Percentiles rank a stretch among this genome's conserved stretches.
Conservation (phyloP, 345 rosid genomes). For the Draba incana region DNA sequence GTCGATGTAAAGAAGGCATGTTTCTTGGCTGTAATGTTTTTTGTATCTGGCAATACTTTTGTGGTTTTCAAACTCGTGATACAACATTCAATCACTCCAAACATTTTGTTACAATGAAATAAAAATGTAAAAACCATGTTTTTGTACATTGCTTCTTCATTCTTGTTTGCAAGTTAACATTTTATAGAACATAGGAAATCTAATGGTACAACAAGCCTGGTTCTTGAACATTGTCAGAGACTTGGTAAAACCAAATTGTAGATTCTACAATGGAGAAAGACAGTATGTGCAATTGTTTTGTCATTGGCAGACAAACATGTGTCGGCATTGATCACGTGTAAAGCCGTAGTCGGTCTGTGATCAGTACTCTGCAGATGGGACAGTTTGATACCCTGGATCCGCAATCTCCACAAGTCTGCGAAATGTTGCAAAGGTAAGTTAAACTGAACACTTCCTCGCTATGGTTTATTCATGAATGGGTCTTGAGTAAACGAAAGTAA, state of each 20-base stretch:
- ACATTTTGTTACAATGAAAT: constrained; percentile 28
- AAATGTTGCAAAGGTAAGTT: neutral
- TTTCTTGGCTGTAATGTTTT: constrained; percentile 13
- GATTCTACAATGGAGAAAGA: constrained; percentile 15
- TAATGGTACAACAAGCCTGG: constrained; percentile 10
- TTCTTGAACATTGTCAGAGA: constrained; percentile 15
- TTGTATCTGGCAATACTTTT: constrained; percentile 12
- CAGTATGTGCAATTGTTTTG: constrained; percentile 22
- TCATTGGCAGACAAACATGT: neutral
- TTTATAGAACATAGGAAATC: constrained; percentile 10
- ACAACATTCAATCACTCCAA: constrained; percentile 22
- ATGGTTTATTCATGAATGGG: neutral
- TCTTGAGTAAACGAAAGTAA: neutral
- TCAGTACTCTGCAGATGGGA: constrained; percentile 65
- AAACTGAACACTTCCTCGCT: neutral
- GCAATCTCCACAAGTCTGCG: constrained; percentile 70
- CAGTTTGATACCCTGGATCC: constrained; percentile 55
- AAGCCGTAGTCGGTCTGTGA: constrained; percentile 58
- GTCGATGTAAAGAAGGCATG: constrained; percentile 19
- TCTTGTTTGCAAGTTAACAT: constrained; percentile 29
- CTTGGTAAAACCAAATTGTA: constrained; percentile 3
- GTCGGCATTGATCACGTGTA: constrained; percentile 39
- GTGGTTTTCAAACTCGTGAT: constrained; percentile 21
- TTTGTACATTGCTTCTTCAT: constrained; percentile 35
- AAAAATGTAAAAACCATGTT: constrained; percentile 34